Percentiles rank a stretch among this genome's conserved stretches.
Evolutionary conservation across 179 eudicot genomes (phyloP).

Genomic region (Silene vulgaris): DNA sequence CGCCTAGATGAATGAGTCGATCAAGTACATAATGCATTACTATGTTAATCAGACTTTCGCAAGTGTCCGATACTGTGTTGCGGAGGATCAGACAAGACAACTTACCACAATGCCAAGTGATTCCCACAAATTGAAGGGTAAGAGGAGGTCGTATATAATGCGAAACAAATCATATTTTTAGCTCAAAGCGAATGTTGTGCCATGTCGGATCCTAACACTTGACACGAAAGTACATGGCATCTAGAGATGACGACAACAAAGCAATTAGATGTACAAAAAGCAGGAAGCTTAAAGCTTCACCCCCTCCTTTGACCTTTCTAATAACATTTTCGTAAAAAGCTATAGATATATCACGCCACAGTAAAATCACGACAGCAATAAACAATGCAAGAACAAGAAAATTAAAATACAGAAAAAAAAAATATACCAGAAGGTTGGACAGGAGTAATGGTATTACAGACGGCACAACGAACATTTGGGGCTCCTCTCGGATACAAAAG

Average conservation of each 20-base stretch:
- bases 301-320: not conserved
- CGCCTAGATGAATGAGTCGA: too few species aligned
- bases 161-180: not conserved
- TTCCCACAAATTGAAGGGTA: not conserved
- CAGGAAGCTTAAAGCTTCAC: not conserved
- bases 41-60: not conserved
- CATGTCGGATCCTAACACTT: not conserved
- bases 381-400: not conserved
- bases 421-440: constrained; percentile 55
- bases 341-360: not conserved
- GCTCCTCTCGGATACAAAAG: constrained; percentile 78
- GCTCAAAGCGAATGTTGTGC: not conserved
- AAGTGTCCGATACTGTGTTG: not conserved
- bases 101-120: not conserved
- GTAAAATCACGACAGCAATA: not conserved
- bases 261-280: not conserved
- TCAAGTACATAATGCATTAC: not conserved
- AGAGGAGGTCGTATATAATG: not conserved
- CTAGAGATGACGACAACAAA: not conserved
- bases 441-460: constrained; percentile 59
- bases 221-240: not conserved
- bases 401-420: not conserved
- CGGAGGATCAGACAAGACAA: not conserved
- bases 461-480: constrained; percentile 68
- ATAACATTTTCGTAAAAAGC: not conserved